Evolutionary conservation across 2,329 filamentous ascomycete species (phyloP), one percentile per base, ranked within the genome.

Genomic region (Trichocomaceae sp.): DNA sequence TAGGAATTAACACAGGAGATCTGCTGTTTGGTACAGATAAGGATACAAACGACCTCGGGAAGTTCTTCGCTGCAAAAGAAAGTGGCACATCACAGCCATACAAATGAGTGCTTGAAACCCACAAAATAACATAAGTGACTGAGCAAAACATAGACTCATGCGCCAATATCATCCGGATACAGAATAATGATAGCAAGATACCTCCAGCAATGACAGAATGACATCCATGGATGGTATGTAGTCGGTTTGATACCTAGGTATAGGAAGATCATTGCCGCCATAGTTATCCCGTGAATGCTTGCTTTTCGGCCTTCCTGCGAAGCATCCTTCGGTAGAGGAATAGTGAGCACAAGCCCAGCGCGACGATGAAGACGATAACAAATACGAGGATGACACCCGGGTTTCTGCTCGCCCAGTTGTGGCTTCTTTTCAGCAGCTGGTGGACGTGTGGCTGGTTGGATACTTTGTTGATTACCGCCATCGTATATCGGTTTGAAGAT

Each of bases 361-460:
- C 75, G 60, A 85, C 78, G 57, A 82, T 62, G 63, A 80, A 80
- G 67, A 84, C 74, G 61, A 85, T 81, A 68, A 72, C 76, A 69
- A 85, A 83, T 55, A 85, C 83, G 60, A 84, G 72, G 50, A 85
- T 75, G 59, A 84, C 81, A 68, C 83, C 83, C 45, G 79, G 75
- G 64, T 85, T 79, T 31, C 69, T 63, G 58, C 69, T 61, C 22
- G 82, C 80, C 79, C 80, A 85, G 74, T 83, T 82, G 64, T 52
- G 48, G n/a, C 58, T 48, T 44, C 58, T 48, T 44, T 56, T 56
- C 17, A 44, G 19, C 9, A 56, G 39, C 3, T 56, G 23, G 22
- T 56, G 50, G 22, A 51, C 22, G 13, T 22, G 46, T 9, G 23
- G 20, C 2, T 45, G 29, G 22, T 37, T 26, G 19, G 42, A 44